Conservation (phyloP, 345 rosid genomes). For the Capsella bursapastoris region DNA sequence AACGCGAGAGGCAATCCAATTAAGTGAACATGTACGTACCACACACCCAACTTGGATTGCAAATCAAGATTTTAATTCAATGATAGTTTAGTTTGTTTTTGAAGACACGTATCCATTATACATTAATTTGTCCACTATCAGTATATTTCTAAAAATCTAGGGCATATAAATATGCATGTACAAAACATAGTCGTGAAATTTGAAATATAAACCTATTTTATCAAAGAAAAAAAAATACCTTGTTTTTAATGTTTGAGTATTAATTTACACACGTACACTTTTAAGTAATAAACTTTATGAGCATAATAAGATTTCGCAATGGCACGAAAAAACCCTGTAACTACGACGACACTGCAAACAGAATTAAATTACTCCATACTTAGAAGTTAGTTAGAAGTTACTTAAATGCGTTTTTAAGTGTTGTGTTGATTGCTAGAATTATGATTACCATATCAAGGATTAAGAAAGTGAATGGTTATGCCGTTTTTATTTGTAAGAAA, state of each 20-base stretch:
- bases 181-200: no score
- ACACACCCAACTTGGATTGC: slow-evolving; percentile 35
- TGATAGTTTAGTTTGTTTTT: background rate
- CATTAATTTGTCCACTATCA: background rate
- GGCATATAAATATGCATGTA: no score
- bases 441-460: background rate
- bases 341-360: no score
- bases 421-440: background rate
- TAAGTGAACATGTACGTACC: background rate
- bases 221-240: no score
- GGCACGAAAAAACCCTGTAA: no score
- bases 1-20: slow-evolving; percentile 28
- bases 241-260: no score
- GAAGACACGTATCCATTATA: slow-evolving; percentile 22
- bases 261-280: no score
- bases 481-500: background rate
- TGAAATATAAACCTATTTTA: no score
- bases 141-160: no score
- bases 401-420: slow-evolving; percentile 6
- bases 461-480: background rate
- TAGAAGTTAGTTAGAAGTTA: slow-evolving; percentile 1
- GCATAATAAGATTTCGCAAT: no score
- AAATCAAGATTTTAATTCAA: slow-evolving; percentile 21
- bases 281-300: no score
- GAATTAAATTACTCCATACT: no score